Conservation (phyloP, 2,329 filamentous ascomycete species). For the Pseudocercospora macadamiae region DNA sequence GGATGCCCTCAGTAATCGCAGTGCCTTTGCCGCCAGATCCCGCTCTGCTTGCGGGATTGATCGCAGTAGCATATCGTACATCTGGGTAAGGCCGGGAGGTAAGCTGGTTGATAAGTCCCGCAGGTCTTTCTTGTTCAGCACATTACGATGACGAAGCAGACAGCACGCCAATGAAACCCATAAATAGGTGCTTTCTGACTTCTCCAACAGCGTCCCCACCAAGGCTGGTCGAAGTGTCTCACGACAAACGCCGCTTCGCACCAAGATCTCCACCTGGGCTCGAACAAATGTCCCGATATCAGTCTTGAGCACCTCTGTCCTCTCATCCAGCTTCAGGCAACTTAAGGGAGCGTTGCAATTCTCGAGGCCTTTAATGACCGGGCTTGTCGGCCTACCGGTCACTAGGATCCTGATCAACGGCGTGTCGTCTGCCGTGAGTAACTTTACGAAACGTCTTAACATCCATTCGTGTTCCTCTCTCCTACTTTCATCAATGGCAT, state of each 20-base stretch:
- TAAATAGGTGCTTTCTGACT: constrained; percentile 2
- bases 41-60: constrained; percentile 4
- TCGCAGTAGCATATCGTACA: neutral
- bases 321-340: too few relatives aligned
- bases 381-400: constrained; percentile 3
- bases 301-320: neutral
- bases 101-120: neutral
- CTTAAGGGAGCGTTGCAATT: too few relatives aligned
- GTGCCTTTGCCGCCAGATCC: neutral
- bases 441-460: constrained; percentile 1
- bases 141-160: constrained; percentile 1
- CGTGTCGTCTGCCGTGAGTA: neutral
- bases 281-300: neutral
- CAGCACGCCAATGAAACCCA: constrained; percentile 6
- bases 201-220: neutral
- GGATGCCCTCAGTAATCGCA: constrained; percentile 1
- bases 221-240: neutral
- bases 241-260: constrained; percentile 4
- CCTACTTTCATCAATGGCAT: constrained; percentile 7
- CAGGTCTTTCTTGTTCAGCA: constrained; percentile 1
- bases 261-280: neutral
- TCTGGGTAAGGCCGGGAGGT: neutral
- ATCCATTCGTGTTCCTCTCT: constrained; percentile 3
- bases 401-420: neutral
- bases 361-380: neutral